Evolutionary conservation across 2,329 filamentous ascomycete genomes (phyloP).

Genomic region (Fusarium sacchari): DNA sequence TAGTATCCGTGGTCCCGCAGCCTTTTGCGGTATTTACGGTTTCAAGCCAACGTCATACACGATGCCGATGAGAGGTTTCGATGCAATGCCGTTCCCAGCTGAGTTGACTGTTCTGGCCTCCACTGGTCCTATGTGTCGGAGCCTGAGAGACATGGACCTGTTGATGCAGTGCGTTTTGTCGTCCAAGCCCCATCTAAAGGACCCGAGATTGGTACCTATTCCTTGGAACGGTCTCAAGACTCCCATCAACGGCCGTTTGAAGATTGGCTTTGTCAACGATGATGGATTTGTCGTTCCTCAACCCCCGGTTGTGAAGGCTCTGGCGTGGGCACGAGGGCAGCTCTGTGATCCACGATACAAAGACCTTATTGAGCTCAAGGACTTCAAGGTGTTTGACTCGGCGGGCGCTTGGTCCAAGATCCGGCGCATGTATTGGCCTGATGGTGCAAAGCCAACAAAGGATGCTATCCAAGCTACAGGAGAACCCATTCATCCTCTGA

Average conservation of each 20-base stretch:
- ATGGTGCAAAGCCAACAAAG: neutral
- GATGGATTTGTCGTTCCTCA: constrained; percentile 66
- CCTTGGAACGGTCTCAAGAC: constrained; percentile 30
- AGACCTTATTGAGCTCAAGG: neutral
- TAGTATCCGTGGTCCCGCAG: neutral
- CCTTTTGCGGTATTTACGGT: neutral
- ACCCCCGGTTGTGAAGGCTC: constrained; percentile 66
- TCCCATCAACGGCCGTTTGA: constrained; percentile 63
- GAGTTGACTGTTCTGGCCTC: constrained; percentile 44
- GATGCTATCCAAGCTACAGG: neutral
- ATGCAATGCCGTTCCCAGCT: constrained; percentile 40
- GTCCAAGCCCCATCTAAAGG: neutral
- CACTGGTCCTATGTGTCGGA: neutral
- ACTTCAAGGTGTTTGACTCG: neutral
- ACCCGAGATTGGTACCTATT: constrained; percentile 44
- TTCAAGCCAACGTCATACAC: neutral
- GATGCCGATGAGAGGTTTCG: neutral
- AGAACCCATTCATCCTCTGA: neutral
- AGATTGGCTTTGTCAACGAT: constrained; percentile 40
- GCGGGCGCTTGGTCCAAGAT: neutral
- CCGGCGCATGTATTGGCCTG: neutral
- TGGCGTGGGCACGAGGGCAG: constrained; percentile 44
- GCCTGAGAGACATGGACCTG: neutral
- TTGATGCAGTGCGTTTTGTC: neutral
- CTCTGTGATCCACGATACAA: neutral